A percentile compares a stretch with the other conserved stretches of the same genome.
Evolutionary conservation across 179 eudicot genomes (phyloP).

Genomic region (Gypsophila paniculata): DNA sequence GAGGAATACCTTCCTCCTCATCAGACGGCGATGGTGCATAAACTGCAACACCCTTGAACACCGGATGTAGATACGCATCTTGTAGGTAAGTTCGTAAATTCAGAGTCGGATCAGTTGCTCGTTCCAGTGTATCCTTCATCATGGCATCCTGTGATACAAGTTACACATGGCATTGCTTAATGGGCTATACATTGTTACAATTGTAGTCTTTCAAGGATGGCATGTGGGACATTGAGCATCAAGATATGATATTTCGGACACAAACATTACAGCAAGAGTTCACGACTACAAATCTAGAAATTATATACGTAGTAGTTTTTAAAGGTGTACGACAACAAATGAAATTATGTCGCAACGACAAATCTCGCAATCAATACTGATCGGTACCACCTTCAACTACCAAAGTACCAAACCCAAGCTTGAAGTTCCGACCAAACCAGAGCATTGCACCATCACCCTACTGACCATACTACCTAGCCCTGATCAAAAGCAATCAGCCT

Average conservation of each 20-base stretch:
- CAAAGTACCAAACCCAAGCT: too few relatives aligned
- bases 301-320: neutral
- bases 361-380: neutral
- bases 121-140: constrained; percentile 87
- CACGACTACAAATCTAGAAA: neutral
- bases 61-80: constrained; percentile 79
- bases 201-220: neutral
- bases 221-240: neutral
- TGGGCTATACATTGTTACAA: neutral
- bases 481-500: too few relatives aligned
- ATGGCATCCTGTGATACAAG: constrained; percentile 60
- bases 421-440: too few relatives aligned
- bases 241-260: neutral
- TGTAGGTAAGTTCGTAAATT: constrained; percentile 65
- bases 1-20: constrained; percentile 63
- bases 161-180: too few relatives aligned
- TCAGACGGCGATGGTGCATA: constrained; percentile 35
- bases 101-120: constrained; percentile 69
- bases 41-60: constrained; percentile 58
- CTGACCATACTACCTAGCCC: too few relatives aligned
- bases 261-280: neutral
- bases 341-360: neutral
- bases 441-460: too few relatives aligned
- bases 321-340: neutral
- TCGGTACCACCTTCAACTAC: too few relatives aligned